Evolutionary conservation across 441 rosid species (phyloP), one percentile per base, ranked within the genome.

Genomic region (Geranium incanum): DNA sequence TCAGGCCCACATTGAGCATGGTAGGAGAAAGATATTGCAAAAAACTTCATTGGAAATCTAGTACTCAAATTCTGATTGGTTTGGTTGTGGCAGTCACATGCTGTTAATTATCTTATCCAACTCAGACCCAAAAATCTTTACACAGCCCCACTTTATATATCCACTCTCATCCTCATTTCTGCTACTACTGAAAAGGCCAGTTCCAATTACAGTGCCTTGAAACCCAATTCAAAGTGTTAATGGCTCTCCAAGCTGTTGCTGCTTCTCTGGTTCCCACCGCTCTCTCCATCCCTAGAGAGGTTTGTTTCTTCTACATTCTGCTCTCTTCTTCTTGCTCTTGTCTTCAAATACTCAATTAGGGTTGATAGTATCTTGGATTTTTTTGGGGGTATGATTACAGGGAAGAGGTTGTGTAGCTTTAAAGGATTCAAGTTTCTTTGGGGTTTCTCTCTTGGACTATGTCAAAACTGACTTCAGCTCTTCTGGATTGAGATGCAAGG

Each of bases 381-480:
- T 67, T 43, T 0, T 45, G 63, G 57, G 36, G 33, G 33, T n/a
- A 16, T 81, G 33, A 2, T 1, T 75, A 75, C 87, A 91, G 97
- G 94, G 84, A 0, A 90, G 84, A 59, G 69, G 76, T 6, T 62
- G 76, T 74, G 81, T 83, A 23, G 87, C 88, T 68, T 83, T 85
- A 76, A 94, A 89, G 86, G 93, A 92, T 52, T 92, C 97, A 1
- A 81, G 81, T 74, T 79, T 94, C 2, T 90, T 90, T 72, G 97
- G 97, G 60, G 88, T 79, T 73, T 89, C 98, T 70, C 36, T 91
- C n/a, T 70, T 88, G 12, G 94, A 88, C 66, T 82, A 83, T 65
- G 72, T 76, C 73, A 90, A 85, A 81, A 63, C 87, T 74, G 92
- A 89, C 38, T 80, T 83, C 78, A 78, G 75, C 70, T 82, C 84